Conservation (phyloP, 805 yeast genomes). For the Candida jianshihensis region DNA sequence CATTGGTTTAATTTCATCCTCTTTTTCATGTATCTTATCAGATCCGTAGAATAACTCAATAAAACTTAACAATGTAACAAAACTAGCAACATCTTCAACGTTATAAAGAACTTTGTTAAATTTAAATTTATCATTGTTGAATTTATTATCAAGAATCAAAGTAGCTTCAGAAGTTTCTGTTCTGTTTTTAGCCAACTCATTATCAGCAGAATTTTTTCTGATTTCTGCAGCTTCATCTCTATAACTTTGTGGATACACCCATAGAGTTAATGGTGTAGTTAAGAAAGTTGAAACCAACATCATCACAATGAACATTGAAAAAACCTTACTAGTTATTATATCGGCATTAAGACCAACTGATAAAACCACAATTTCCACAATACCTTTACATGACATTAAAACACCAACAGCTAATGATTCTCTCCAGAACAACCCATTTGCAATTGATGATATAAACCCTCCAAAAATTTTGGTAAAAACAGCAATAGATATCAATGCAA, state of each 20-base stretch:
- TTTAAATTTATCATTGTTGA: conserved; percentile 5
- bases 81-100: conserved; percentile 18
- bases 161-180: conserved; percentile 9
- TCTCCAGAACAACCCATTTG: conserved; percentile 60
- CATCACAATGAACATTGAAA: conserved; percentile 80
- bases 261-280: conserved; percentile 69
- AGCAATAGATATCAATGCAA: conserved; percentile 63
- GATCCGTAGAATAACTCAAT: conserved; percentile 20
- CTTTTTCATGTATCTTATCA: conserved; percentile 20
- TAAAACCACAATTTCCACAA: conserved; percentile 76
- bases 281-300: conserved; percentile 69
- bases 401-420: conserved; percentile 73
- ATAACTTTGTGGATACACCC: conserved; percentile 54
- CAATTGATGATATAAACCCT: conserved; percentile 56
- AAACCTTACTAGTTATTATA: conserved; percentile 56
- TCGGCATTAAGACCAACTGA: conserved; percentile 67
- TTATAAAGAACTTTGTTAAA: conserved; percentile 18
- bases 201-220: conserved; percentile 25
- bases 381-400: conserved; percentile 84
- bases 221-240: conserved; percentile 40
- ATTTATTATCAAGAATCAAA: conserved; percentile 3
- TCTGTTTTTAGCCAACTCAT: conserved; percentile 12
- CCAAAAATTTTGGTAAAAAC: conserved; percentile 61
- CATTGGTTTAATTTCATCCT: conserved; percentile 16
- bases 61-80: conserved; percentile 18